Evolutionary conservation across 2,329 filamentous ascomycete species (phyloP), one percentile per base, ranked within the genome.

Genomic region (Exophiala calicioides): DNA sequence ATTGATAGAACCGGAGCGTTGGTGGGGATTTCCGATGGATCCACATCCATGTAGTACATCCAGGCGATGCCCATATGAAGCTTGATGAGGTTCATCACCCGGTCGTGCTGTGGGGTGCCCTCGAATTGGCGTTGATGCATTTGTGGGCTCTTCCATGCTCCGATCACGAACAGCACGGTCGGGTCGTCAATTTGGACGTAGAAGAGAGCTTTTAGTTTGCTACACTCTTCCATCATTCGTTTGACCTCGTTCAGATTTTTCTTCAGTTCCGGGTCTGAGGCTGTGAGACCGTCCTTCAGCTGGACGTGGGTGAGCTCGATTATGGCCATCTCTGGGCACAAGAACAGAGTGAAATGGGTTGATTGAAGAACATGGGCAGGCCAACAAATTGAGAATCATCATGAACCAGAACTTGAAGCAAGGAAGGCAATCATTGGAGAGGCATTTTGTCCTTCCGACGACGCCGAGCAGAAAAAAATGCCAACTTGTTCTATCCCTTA

Each of bases 11-110:
- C 45, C 6, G 47, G 52, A 5, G 52, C 44, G 18, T 49, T 13
- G 31, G 52, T 16, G 4, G 48, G 52, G 18, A 55, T 42, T 7
- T 19, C 30, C 4, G 16, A 15, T 13, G 46, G 52, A 6, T 52
- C 52, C 9, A 52, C 34, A 33, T 55, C 44, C 23, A 55, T 52
- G 33, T 55, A 55, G 33, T 55, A 42, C 52, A 55, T 55, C 52
- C 52, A 55, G 21, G 38, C 35, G 21, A 55, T 52, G 8, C 18
- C 45, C 48, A 55, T 52, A 16, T 55, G 52, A 27, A 49, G 44
- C 23, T 55, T 47, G 44, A 55, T 43, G 37, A 52, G 38, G 3
- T 34, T 12, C 23, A 52, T 37, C 15, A 52, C 49, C 33, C 49
- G 9, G 24, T 23, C 42, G 23, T 55, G 52, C 34, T 52, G 44